Conservation (phyloP, 371 early-diverging fungal genomes). For the Mortierella sp. region DNA sequence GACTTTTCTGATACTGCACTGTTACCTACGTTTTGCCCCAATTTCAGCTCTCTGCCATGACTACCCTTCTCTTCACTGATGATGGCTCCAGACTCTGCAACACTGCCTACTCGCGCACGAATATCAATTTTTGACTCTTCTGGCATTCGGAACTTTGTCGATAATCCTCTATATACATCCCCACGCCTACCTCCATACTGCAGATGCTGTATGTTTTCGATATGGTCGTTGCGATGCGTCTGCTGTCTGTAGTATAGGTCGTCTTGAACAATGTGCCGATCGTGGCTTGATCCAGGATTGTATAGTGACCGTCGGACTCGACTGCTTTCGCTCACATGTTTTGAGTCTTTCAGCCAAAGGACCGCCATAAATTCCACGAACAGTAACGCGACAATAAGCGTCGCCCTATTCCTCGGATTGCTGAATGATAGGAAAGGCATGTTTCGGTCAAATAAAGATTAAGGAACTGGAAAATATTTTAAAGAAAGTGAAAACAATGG, state of each 20-base stretch:
- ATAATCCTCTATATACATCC: not conserved
- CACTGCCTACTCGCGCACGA: not conserved
- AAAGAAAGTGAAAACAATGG: not conserved
- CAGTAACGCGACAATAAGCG: constrained; percentile 25
- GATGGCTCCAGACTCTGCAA: not conserved
- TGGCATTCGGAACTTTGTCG: not conserved
- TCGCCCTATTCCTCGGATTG: constrained; percentile 32
- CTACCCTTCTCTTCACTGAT: constrained; percentile 1
- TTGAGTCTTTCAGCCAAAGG: constrained; percentile 33
- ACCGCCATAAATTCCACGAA: constrained; percentile 33
- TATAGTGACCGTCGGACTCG: not conserved
- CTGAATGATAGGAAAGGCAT: constrained; percentile 43
- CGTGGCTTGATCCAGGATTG: not conserved
- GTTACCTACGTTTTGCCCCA: not conserved
- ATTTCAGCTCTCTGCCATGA: not conserved
- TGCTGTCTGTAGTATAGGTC: constrained; percentile 21
- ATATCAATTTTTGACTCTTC: not conserved
- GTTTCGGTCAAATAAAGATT: no score
- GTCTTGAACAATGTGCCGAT: constrained; percentile 15
- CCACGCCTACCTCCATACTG: not conserved
- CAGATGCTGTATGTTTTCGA: not conserved
- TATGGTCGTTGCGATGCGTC: constrained; percentile 6
- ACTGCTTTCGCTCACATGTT: not conserved
- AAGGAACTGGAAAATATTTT: not conserved
- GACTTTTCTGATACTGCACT: not conserved